Evolutionary conservation across 345 rosid species (phyloP).

Genomic region (Raphanus sativus): DNA sequence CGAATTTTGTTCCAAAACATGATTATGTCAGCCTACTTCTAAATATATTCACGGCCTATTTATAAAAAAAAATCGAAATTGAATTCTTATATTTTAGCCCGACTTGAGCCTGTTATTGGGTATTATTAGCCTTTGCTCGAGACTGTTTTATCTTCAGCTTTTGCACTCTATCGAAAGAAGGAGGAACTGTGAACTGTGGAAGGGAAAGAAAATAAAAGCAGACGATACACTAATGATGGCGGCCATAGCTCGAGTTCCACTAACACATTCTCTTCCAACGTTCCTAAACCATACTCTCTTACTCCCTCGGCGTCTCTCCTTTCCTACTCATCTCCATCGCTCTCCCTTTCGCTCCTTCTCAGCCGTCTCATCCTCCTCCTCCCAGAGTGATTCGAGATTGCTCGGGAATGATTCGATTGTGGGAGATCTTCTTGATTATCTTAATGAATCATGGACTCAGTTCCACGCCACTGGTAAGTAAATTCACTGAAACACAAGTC

Average conservation of each 20-base stretch:
- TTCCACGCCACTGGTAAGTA: slow-evolving; percentile 79
- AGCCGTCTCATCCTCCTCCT: slow-evolving; percentile 44
- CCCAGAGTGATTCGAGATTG: slow-evolving; percentile 15
- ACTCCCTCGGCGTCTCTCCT: slow-evolving; percentile 29
- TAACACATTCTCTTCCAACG: slow-evolving; percentile 40
- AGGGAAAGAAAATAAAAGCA: too few relatives aligned
- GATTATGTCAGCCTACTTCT: too few relatives aligned
- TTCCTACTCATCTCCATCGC: slow-evolving; percentile 24
- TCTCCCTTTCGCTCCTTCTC: slow-evolving; percentile 41
- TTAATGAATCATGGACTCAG: slow-evolving; percentile 94
- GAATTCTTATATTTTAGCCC: too few relatives aligned
- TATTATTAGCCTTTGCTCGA: too few relatives aligned
- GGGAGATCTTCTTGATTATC: slow-evolving; percentile 69
- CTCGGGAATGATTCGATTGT: slow-evolving; percentile 47
- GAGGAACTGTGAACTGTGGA: too few relatives aligned
- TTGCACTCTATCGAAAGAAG: too few relatives aligned
- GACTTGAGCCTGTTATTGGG: too few relatives aligned
- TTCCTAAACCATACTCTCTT: slow-evolving; percentile 29
- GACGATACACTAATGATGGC: slow-evolving; percentile 32
- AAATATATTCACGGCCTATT: too few relatives aligned
- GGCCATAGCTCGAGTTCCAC: slow-evolving; percentile 49
- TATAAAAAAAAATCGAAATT: too few relatives aligned
- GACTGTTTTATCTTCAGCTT: too few relatives aligned
- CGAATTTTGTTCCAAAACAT: too few relatives aligned
- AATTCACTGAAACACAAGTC: not conserved